Evolutionary conservation across 345 rosid species (phyloP).

Genomic region (Erucastrum elatum): DNA sequence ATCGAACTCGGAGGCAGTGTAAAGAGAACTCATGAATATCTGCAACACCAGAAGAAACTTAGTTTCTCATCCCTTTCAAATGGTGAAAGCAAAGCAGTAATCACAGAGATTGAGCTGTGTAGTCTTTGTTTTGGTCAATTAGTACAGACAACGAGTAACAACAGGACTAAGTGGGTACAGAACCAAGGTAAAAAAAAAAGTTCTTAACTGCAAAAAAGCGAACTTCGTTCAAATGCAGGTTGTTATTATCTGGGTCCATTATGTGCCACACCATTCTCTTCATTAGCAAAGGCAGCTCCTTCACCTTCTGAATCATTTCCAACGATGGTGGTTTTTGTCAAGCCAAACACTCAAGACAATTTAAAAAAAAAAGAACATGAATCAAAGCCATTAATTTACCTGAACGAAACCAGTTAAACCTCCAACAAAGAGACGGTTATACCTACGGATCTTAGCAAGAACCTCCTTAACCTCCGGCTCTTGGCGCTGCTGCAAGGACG

Average conservation of each 20-base stretch:
- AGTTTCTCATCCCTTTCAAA: neutral
- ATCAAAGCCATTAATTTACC: conserved; percentile 33
- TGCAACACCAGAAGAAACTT: conserved; percentile 37
- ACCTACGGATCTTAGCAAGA: conserved; percentile 57
- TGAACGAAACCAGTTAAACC: conserved; percentile 63
- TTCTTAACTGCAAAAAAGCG: conserved; percentile 77
- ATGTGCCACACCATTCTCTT: conserved; percentile 63
- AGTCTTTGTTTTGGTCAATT: neutral
- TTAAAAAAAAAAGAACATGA: neutral
- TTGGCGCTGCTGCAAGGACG: conserved; percentile 50
- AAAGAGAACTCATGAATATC: conserved; percentile 64
- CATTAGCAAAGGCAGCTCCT: conserved; percentile 61
- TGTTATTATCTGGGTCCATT: conserved; percentile 78
- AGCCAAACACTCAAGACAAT: neutral
- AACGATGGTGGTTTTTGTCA: conserved; percentile 23
- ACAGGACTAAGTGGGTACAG: neutral
- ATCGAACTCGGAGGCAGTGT: conserved; percentile 63
- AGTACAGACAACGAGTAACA: neutral
- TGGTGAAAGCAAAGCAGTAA: no score
- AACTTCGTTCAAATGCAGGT: conserved; percentile 54
- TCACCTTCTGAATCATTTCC: conserved; percentile 53
- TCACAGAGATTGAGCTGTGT: conserved; percentile 10
- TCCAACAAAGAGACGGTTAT: conserved; percentile 75
- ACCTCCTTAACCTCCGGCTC: conserved; percentile 60
- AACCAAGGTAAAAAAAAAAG: neutral